Evolutionary conservation across 2,329 filamentous ascomycete species (phyloP).

Genomic region (Pseudogymnoascus sp.): DNA sequence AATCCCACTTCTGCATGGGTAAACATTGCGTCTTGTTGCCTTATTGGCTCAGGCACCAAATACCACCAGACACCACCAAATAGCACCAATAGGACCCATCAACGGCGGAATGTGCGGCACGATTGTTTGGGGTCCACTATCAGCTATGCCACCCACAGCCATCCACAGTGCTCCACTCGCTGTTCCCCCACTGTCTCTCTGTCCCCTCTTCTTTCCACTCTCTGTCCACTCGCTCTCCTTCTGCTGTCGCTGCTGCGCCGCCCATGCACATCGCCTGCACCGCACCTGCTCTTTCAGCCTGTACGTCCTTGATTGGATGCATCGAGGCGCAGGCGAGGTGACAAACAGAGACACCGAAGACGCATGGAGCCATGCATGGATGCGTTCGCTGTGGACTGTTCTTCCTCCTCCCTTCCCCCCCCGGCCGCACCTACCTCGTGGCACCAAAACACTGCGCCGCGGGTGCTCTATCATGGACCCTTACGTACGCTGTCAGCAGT

Average conservation of each 20-base stretch:
- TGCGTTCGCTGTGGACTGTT: too few species aligned
- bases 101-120: not conserved
- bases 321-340: not conserved
- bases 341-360: not conserved
- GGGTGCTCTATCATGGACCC: not conserved
- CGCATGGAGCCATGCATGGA: not conserved
- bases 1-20: not conserved
- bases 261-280: not conserved
- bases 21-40: not conserved
- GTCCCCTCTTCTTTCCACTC: not conserved
- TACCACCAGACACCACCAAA: too few species aligned
- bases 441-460: not conserved
- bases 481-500: too few species aligned
- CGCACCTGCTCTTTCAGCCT: not conserved
- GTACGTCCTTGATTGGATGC: not conserved
- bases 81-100: not conserved
- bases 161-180: not conserved
- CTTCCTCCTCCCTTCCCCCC: too few species aligned
- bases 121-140: not conserved
- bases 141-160: not conserved
- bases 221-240: not conserved
- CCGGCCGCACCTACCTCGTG: not conserved
- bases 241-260: not conserved
- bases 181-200: not conserved
- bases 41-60: not conserved